phyloP scores from a whole-genome alignment of 2,329 filamentous ascomycete species.

The Emergomyces orientalis region DNA sequence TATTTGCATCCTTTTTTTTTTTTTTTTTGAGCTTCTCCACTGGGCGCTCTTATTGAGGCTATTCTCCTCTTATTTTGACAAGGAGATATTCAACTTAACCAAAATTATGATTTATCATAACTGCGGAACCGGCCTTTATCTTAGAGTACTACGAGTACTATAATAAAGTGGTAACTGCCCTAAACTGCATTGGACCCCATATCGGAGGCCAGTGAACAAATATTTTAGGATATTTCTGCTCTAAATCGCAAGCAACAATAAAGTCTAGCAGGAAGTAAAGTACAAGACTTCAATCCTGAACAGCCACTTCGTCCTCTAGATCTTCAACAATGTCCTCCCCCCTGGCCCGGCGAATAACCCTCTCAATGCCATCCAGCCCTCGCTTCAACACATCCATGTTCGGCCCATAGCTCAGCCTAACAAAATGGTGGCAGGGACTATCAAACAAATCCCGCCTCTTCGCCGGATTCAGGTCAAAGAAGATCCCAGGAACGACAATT shows the following conservation, averaged over 20 bases:
- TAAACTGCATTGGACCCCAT: background rate
- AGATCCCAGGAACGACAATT: slow-evolving; percentile 93
- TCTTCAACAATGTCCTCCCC: slow-evolving; percentile 22
- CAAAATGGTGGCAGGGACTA: slow-evolving; percentile 86
- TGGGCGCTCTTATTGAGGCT: background rate
- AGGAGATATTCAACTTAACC: background rate
- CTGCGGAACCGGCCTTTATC: background rate
- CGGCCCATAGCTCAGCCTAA: slow-evolving; percentile 75
- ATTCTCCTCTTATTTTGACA: background rate
- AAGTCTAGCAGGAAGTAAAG: slow-evolving; percentile 7
- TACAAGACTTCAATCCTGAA: slow-evolving; percentile 20
- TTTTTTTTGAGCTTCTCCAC: background rate
- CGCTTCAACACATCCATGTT: slow-evolving; percentile 68
- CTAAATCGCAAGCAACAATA: background rate
- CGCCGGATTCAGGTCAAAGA: slow-evolving; percentile 91
- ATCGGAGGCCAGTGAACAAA: no score
- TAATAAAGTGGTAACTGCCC: background rate
- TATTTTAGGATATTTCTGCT: background rate
- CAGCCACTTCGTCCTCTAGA: slow-evolving; percentile 31
- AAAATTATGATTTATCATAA: background rate
- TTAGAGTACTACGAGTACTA: background rate
- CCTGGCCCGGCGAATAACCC: slow-evolving; percentile 52
- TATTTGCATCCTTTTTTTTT: background rate
- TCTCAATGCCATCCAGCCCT: slow-evolving; percentile 76
- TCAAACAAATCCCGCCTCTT: slow-evolving; percentile 87